A percentile compares a stretch with the other conserved stretches of the same genome.
Evolutionary conservation across 2,329 filamentous ascomycete genomes (phyloP).

Genomic region (Aureobasidium leucospermi): DNA sequence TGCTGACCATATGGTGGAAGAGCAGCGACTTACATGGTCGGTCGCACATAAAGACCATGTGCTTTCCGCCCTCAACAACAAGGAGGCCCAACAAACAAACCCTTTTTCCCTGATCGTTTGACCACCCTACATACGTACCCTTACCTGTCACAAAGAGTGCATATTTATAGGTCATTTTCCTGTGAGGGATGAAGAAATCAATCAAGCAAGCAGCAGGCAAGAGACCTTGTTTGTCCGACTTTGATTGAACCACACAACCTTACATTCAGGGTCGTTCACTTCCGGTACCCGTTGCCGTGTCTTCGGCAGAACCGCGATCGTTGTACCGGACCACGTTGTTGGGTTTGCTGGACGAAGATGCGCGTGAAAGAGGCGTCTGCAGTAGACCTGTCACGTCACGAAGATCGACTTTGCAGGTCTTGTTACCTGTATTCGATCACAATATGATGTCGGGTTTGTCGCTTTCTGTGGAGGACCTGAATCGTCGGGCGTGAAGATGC

Average conservation of each 20-base stretch:
- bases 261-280: background rate
- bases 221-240: background rate
- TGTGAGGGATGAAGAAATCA: background rate
- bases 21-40: slow-evolving; percentile 6
- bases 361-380: background rate
- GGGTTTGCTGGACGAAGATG: background rate
- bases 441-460: background rate
- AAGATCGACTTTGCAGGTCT: background rate
- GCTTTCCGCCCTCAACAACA: background rate
- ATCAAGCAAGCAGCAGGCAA: too few relatives aligned
- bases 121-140: background rate
- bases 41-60: slow-evolving; percentile 7
- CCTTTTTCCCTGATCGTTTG: background rate
- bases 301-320: background rate
- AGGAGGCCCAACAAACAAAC: background rate
- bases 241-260: background rate
- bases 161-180: slow-evolving; percentile 2
- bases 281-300: background rate
- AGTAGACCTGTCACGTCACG: background rate
- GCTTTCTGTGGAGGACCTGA: background rate
- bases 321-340: background rate
- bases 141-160: background rate
- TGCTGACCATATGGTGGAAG: background rate
- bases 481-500: background rate
- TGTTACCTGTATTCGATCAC: slow-evolving; percentile 1